A percentile compares a stretch with the other conserved stretches of the same genome.
These are phyloP conservation scores for Durio zibethinus DNA, from an alignment of 345 rosid species.

Conservation along the genomic window DNA sequence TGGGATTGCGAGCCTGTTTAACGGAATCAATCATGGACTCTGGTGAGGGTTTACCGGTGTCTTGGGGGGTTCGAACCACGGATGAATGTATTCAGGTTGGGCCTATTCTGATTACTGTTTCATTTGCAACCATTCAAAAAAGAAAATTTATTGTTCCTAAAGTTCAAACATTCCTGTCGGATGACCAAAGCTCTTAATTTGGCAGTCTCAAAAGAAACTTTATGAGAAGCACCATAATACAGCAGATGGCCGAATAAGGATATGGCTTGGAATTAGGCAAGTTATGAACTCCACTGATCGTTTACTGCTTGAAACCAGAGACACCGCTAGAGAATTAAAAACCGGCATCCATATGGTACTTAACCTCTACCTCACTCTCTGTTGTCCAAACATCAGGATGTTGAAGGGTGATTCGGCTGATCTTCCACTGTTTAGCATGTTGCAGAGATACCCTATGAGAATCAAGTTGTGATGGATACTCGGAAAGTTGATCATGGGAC, in stretches of 20 bases:
- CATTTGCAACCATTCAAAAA: not conserved
- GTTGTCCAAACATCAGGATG: not conserved
- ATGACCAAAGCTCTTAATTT: slow-evolving; percentile 10
- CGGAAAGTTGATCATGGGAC: slow-evolving; percentile 56
- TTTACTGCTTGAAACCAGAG: slow-evolving; percentile 52
- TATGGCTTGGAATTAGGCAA: slow-evolving; percentile 71
- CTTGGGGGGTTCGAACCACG: slow-evolving; percentile 56
- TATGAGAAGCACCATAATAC: slow-evolving; percentile 53
- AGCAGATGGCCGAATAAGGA: slow-evolving; percentile 63
- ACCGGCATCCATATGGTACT: slow-evolving; percentile 76
- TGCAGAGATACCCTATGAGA: slow-evolving; percentile 52
- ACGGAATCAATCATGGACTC: slow-evolving; percentile 56
- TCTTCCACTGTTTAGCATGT: slow-evolving; percentile 37
- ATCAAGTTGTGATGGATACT: slow-evolving; percentile 41
- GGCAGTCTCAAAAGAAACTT: slow-evolving; percentile 64
- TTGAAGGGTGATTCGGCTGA: not conserved
- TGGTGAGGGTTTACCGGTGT: slow-evolving; percentile 60
- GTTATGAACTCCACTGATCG: slow-evolving; percentile 63
- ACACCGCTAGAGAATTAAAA: slow-evolving; percentile 49
- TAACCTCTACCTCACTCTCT: not conserved
- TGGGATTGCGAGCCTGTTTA: slow-evolving; percentile 69
- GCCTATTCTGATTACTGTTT: not conserved
- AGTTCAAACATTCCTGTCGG: not conserved
- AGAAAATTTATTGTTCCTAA: not conserved
- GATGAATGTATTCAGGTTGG: slow-evolving; percentile 59